Percentiles rank a stretch among this genome's conserved stretches.
Evolutionary conservation across 768 basidiomycete species (phyloP).

Genomic region (Paxillus ammoniavirescens): DNA sequence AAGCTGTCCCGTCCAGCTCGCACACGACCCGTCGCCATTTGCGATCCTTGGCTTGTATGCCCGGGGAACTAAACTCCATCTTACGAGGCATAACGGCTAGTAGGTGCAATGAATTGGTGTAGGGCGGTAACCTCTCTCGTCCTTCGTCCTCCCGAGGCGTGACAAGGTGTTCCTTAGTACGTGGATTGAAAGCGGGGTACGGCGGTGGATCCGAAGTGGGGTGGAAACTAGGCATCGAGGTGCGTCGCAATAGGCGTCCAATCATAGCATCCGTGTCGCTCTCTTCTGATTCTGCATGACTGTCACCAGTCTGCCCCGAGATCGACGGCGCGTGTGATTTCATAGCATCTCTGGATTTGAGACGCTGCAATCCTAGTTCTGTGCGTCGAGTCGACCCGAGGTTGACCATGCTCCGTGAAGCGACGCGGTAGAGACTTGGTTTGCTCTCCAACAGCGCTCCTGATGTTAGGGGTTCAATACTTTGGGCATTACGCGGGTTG

Average conservation of each 20-base stretch:
- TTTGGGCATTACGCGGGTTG: not conserved
- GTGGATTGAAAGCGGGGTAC: slow-evolving; percentile 51
- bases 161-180: slow-evolving; percentile 19
- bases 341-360: slow-evolving; percentile 15
- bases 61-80: slow-evolving; percentile 87
- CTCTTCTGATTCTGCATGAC: slow-evolving; percentile 16
- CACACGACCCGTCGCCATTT: slow-evolving; percentile 90
- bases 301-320: slow-evolving; percentile 10
- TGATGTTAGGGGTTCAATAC: slow-evolving; percentile 4
- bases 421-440: slow-evolving; percentile 55
- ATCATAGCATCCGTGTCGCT: slow-evolving; percentile 27
- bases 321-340: slow-evolving; percentile 11
- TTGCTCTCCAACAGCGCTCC: slow-evolving; percentile 16
- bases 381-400: slow-evolving; percentile 35
- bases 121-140: slow-evolving; percentile 71
- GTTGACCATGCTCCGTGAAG: slow-evolving; percentile 66
- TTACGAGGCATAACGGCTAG: slow-evolving; percentile 83
- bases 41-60: slow-evolving; percentile 84
- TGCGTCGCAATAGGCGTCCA: slow-evolving; percentile 50
- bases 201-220: slow-evolving; percentile 63
- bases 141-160: slow-evolving; percentile 79
- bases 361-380: slow-evolving; percentile 22
- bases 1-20: slow-evolving; percentile 89
- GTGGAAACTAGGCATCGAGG: slow-evolving; percentile 70
- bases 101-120: slow-evolving; percentile 81